Conservation (phyloP, 2,329 filamentous ascomycete genomes). For the Claviceps paspali region DNA sequence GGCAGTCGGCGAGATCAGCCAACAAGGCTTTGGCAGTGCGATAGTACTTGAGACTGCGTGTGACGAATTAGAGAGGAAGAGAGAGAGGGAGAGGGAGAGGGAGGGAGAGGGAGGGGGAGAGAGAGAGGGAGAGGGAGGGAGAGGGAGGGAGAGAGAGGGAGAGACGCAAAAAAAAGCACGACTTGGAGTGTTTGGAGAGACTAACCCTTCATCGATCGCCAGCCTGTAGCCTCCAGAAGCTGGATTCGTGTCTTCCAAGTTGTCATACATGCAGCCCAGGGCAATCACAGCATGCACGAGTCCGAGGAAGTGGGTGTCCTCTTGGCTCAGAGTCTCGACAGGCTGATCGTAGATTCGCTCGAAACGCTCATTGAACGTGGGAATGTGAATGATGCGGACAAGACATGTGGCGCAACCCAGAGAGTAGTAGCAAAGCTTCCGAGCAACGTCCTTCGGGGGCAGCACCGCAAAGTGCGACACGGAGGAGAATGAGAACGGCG, state of each 20-base stretch:
- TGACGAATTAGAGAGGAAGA: slow-evolving; percentile 7
- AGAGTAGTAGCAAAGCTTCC: slow-evolving; percentile 37
- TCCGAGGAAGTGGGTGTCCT: slow-evolving; percentile 54
- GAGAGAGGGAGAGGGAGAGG: too few species aligned
- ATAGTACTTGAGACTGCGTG: slow-evolving; percentile 56
- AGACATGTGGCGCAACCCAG: slow-evolving; percentile 42
- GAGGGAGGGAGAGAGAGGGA: slow-evolving; percentile 7
- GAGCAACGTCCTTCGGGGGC: slow-evolving; percentile 45
- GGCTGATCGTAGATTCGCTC: slow-evolving; percentile 63
- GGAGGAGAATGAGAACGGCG: slow-evolving; percentile 42
- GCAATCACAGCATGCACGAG: slow-evolving; percentile 56
- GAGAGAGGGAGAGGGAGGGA: too few species aligned
- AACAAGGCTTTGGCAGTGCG: slow-evolving; percentile 50
- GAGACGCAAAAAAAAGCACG: slow-evolving; percentile 6
- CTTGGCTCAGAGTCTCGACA: slow-evolving; percentile 43
- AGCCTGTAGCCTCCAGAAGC: slow-evolving; percentile 31
- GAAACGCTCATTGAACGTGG: slow-evolving; percentile 63
- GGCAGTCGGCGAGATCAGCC: slow-evolving; percentile 51
- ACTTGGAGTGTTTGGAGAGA: neutral
- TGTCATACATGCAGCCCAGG: slow-evolving; percentile 56
- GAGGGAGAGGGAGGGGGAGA: too few species aligned
- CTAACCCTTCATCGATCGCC: slow-evolving; percentile 41
- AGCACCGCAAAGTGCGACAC: slow-evolving; percentile 46
- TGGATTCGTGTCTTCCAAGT: slow-evolving; percentile 37
- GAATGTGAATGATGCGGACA: slow-evolving; percentile 61